Evolutionary conservation across 2,329 filamentous ascomycete species (phyloP), one percentile per base, ranked within the genome.

Genomic region (Graphilbum ipis-grandicollis): DNA sequence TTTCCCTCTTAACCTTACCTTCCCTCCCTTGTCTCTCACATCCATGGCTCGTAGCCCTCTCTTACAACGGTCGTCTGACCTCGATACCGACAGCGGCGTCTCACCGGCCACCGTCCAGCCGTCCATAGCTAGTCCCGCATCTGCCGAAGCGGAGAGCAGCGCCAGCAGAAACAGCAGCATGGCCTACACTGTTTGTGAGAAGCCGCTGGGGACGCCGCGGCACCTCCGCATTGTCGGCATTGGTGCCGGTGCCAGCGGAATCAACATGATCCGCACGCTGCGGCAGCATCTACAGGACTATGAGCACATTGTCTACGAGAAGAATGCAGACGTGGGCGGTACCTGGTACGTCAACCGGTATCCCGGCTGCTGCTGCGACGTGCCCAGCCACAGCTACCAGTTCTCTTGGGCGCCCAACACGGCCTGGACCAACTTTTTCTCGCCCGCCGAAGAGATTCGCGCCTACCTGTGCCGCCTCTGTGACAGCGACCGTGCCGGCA

Each of bases 341-440:
- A 73, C 68, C 0, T 75, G 69, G 69, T 59, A 60, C 42, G 69
- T 72, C 47, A 71, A 71, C 45, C 56, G 60, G 17, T 75, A 75
- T 41, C 69, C 69, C 0, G 68, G 68, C 10, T 71, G 67, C 44
- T 56, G 56, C 37, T 72, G 66, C 47, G 69, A 71, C 48, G 59
- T 71, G 22, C 66, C 66, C 9, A 65, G 60, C 46, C 70, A 75
- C 52, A 72, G 68, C 50, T 76, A 76, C 47, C 71, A 72, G 47
- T 75, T 71, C 47, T 67, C 68, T 3, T 75, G 67, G 63, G 60
- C 65, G 38, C 66, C 65, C 3, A 76, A 75, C 47, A 63, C 62
- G 7, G 59, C 62, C 29, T 78, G 73, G 71, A 60, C 62, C 15
- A 62, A 64, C 38, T 70, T 75, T 47, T 75, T 68, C 46, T 58